Conservation (phyloP, 108 stramenopile species). For the Cylindrotheca closterium region DNA sequence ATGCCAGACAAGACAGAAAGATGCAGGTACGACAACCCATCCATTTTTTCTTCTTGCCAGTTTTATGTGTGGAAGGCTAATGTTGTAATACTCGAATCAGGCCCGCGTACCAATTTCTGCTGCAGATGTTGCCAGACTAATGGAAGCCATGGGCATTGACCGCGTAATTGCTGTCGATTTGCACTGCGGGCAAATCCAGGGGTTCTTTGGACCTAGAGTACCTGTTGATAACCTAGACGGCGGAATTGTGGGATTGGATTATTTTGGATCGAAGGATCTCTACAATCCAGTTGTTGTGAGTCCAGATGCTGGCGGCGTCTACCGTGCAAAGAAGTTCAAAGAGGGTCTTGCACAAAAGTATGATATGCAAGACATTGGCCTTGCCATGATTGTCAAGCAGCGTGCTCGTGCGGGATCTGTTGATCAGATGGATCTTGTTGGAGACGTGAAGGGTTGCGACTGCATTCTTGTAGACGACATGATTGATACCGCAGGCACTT, state of each 20-base stretch:
- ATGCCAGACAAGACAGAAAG: slow-evolving; percentile 99
- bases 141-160: slow-evolving; percentile 99
- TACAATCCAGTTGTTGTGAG: slow-evolving; percentile 98
- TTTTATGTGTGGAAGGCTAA: not conserved
- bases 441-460: slow-evolving; percentile 96
- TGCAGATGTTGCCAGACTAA: slow-evolving; percentile 97
- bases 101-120: slow-evolving; percentile 99
- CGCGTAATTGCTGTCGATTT: slow-evolving; percentile 99
- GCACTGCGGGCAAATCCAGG: slow-evolving; percentile 99
- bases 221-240: slow-evolving; percentile 99
- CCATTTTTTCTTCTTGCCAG: not conserved
- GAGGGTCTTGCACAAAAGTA: slow-evolving; percentile 95
- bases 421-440: slow-evolving; percentile 98
- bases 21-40: slow-evolving; percentile 75
- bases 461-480: slow-evolving; percentile 99
- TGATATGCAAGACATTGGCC: slow-evolving; percentile 92
- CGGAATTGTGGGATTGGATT: slow-evolving; percentile 96
- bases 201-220: slow-evolving; percentile 96
- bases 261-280: slow-evolving; percentile 98
- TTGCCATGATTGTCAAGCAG: slow-evolving; percentile 99
- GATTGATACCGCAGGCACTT: slow-evolving; percentile 99
- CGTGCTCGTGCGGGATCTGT: slow-evolving; percentile 93
- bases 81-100: slow-evolving; percentile 13
- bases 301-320: slow-evolving; percentile 99
- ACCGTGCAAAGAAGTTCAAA: slow-evolving; percentile 99